Percentiles rank a stretch among this genome's conserved stretches.
Evolutionary conservation across 495 filamentous ascomycete species (phyloP).

Genomic region (Chaetomium tenue): DNA sequence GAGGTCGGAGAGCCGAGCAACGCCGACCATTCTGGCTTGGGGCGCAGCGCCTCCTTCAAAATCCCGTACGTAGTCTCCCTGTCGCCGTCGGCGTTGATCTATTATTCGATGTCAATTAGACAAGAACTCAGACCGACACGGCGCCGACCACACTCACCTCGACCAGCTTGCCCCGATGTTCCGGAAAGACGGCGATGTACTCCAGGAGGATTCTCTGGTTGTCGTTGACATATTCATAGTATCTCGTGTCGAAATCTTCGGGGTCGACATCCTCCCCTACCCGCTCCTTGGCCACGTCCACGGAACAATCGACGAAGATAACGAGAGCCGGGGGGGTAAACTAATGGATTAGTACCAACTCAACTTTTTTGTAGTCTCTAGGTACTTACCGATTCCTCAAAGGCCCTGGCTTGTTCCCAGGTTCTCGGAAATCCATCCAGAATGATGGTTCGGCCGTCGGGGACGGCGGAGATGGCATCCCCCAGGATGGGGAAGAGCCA

Average conservation of each 20-base stretch:
- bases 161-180: slow-evolving; percentile 7
- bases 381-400: slow-evolving; percentile 35
- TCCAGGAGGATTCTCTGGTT: no score
- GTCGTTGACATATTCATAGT: slow-evolving; percentile 30
- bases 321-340: slow-evolving; percentile 25
- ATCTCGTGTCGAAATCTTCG: slow-evolving; percentile 24
- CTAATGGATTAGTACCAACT: slow-evolving; percentile 16
- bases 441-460: slow-evolving; percentile 20
- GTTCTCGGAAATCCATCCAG: slow-evolving; percentile 45
- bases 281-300: slow-evolving; percentile 17
- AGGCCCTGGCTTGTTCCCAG: slow-evolving; percentile 32
- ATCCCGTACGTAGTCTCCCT: neutral
- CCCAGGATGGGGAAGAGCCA: slow-evolving; percentile 28
- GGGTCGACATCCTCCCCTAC: slow-evolving; percentile 16
- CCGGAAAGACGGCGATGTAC: no score
- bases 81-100: slow-evolving; percentile 8
- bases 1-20: neutral
- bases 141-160: slow-evolving; percentile 5
- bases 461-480: neutral
- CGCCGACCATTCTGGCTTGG: neutral
- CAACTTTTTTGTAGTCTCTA: neutral
- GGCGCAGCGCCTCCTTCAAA: neutral
- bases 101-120: no score
- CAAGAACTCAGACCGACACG: no score
- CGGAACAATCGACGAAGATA: slow-evolving; percentile 25